Evolutionary conservation across 495 filamentous ascomycete genomes (phyloP).

Genomic region (Penicillium lagena): DNA sequence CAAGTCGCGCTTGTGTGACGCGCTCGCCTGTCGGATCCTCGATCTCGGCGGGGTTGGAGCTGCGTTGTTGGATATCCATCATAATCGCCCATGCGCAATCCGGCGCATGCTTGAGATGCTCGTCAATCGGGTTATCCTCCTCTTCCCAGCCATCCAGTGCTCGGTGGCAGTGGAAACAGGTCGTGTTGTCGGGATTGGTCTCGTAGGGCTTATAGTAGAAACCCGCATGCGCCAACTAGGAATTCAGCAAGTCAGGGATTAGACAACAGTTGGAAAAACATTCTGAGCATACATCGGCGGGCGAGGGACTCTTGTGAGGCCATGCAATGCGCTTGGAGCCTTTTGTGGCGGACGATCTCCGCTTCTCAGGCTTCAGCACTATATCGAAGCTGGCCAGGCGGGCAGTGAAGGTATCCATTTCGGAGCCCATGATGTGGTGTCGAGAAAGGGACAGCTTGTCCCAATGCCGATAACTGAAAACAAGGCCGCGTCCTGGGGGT

Average conservation of each 20-base stretch:
- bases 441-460: slow-evolving; percentile 1
- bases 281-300: slow-evolving; percentile 50
- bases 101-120: slow-evolving; percentile 76
- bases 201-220: slow-evolving; percentile 79
- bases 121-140: slow-evolving; percentile 68
- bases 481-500: no score
- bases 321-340: slow-evolving; percentile 59
- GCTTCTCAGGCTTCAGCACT: slow-evolving; percentile 52
- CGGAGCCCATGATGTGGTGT: slow-evolving; percentile 20
- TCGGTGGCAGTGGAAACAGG: slow-evolving; percentile 77
- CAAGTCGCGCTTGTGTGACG: slow-evolving; percentile 69
- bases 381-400: slow-evolving; percentile 70
- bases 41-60: slow-evolving; percentile 54
- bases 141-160: slow-evolving; percentile 85
- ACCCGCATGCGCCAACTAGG: slow-evolving; percentile 78
- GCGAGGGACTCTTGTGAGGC: slow-evolving; percentile 64
- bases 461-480: slow-evolving; percentile 1
- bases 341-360: slow-evolving; percentile 61
- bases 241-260: slow-evolving; percentile 10
- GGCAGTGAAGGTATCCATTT: slow-evolving; percentile 59
- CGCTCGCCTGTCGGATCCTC: slow-evolving; percentile 65
- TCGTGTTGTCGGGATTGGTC: slow-evolving; percentile 75
- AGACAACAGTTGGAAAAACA: no score
- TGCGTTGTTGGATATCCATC: slow-evolving; percentile 58
- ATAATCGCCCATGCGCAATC: slow-evolving; percentile 86